Conservation (phyloP, 331 rosid genomes). For the Quercus tomentella region DNA sequence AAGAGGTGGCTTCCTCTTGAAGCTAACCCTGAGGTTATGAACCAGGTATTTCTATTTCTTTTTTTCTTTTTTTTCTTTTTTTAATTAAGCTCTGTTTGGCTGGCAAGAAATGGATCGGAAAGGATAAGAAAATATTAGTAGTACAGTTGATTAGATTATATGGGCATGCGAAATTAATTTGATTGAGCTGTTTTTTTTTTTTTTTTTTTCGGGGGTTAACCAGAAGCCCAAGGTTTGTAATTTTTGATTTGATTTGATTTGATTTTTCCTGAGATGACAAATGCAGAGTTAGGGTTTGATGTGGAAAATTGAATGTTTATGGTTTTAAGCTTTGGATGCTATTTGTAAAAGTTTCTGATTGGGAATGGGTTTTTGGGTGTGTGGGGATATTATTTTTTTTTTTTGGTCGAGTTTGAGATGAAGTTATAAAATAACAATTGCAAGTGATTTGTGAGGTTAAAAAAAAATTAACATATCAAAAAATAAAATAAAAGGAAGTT, state of each 20-base stretch:
- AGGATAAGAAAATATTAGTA: not conserved
- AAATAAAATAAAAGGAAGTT: not conserved
- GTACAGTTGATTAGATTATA: not conserved
- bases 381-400: not conserved
- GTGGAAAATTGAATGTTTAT: not conserved
- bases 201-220: too few relatives aligned
- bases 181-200: not conserved
- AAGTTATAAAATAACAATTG: too few relatives aligned
- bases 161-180: not conserved
- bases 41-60: conserved; percentile 44
- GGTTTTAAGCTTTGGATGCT: not conserved
- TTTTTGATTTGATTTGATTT: not conserved
- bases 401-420: too few relatives aligned
- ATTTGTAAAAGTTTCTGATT: not conserved
- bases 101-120: not conserved
- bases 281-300: not conserved
- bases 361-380: not conserved
- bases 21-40: conserved; percentile 94
- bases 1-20: conserved; percentile 99
- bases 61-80: not conserved
- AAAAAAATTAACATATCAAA: not conserved
- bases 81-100: not conserved
- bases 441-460: too few relatives aligned
- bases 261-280: not conserved
- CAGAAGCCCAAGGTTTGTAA: not conserved